A percentile compares a stretch with the other conserved stretches of the same genome.
Evolutionary conservation across 2,329 filamentous ascomycete species (phyloP).

Genomic region (Sordariomycetes sp.): DNA sequence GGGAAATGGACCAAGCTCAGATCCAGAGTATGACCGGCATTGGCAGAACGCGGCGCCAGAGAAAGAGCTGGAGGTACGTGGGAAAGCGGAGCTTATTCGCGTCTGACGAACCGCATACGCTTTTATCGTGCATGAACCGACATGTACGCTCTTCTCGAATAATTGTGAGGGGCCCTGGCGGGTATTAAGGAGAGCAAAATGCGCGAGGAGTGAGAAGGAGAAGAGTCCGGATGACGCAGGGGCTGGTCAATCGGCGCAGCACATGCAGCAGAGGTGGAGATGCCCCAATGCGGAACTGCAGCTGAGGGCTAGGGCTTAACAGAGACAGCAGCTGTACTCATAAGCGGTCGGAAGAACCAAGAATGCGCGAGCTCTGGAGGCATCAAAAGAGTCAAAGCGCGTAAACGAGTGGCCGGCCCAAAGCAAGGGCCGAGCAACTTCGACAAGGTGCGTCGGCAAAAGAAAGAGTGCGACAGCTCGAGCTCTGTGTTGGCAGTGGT

Average conservation of each 20-base stretch:
- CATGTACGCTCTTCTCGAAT: neutral
- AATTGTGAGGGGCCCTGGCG: neutral
- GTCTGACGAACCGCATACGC: neutral
- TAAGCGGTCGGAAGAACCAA: neutral
- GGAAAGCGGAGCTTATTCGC: neutral
- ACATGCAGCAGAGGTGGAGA: neutral
- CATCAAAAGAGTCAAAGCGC: neutral
- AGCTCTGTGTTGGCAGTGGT: neutral
- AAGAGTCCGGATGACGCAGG: neutral
- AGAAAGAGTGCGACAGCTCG: neutral
- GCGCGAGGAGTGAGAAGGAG: neutral
- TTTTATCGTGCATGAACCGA: neutral
- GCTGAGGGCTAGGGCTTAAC: neutral
- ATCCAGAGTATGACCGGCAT: neutral
- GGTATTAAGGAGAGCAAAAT: neutral
- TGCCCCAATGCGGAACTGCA: neutral
- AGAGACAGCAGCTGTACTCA: neutral
- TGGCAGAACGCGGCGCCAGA: neutral
- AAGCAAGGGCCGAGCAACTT: neutral
- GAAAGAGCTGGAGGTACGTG: neutral
- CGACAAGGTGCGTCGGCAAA: neutral
- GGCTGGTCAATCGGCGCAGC: neutral
- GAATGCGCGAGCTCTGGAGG: neutral
- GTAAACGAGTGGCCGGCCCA: slow-evolving; percentile 3
- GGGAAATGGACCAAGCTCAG: neutral